Evolutionary conservation across 2,329 filamentous ascomycete genomes (phyloP).

Genomic region (Neopestalotiopsis rosae): DNA sequence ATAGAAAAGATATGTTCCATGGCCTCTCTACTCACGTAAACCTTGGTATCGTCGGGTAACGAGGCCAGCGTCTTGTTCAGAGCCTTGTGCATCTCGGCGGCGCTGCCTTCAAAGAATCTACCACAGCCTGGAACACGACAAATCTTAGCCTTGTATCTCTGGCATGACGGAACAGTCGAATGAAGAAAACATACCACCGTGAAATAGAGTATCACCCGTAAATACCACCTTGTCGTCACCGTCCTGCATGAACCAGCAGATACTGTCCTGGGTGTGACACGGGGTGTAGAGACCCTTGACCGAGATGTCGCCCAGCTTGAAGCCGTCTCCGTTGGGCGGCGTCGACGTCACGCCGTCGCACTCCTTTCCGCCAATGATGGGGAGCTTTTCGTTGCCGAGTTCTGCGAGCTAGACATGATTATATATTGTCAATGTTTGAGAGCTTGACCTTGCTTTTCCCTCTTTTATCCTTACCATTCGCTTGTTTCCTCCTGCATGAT

Average conservation of each 20-base stretch:
- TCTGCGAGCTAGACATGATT: slow-evolving; percentile 39
- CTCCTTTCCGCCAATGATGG: slow-evolving; percentile 86
- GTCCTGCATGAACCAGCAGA: slow-evolving; percentile 93
- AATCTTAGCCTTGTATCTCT: background rate
- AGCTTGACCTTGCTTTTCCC: too few relatives aligned
- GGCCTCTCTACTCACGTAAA: slow-evolving; percentile 69
- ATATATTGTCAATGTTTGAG: background rate
- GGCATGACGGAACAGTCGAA: background rate
- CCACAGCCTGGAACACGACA: slow-evolving; percentile 74
- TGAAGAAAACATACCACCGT: slow-evolving; percentile 67
- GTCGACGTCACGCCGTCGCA: slow-evolving; percentile 81
- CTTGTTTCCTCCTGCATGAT: slow-evolving; percentile 91
- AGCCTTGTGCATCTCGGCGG: slow-evolving; percentile 90
- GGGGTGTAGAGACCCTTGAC: slow-evolving; percentile 93
- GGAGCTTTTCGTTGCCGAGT: slow-evolving; percentile 64
- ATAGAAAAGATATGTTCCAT: background rate
- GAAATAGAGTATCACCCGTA: slow-evolving; percentile 95
- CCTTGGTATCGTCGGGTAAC: slow-evolving; percentile 87
- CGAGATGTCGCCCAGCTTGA: slow-evolving; percentile 82
- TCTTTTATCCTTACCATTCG: slow-evolving; percentile 65
- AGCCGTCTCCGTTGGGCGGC: slow-evolving; percentile 75
- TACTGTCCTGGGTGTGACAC: slow-evolving; percentile 97
- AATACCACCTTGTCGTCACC: slow-evolving; percentile 79
- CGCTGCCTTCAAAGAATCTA: slow-evolving; percentile 91
- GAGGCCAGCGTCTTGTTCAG: slow-evolving; percentile 83